Evolutionary conservation across 2,329 filamentous ascomycete genomes (phyloP).

Genomic region (Epichloe amarillans): DNA sequence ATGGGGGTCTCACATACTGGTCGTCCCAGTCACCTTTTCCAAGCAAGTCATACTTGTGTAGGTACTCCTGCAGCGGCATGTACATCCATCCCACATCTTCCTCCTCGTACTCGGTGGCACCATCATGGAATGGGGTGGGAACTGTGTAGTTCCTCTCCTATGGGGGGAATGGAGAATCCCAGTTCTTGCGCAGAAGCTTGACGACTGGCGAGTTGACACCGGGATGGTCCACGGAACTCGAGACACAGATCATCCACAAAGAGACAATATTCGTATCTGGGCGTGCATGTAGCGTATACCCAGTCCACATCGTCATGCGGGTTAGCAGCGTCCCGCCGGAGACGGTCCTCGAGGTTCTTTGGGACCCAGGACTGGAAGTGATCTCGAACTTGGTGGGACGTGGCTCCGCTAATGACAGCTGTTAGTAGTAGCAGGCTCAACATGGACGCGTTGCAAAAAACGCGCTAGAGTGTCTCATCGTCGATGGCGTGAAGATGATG

Average conservation of each 20-base stretch:
- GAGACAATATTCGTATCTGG: conserved; percentile 2
- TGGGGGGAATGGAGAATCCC: not conserved
- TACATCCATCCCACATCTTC: conserved; percentile 1
- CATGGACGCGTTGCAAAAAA: too few species aligned
- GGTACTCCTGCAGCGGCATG: not conserved
- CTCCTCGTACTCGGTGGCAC: not conserved
- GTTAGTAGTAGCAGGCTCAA: not conserved
- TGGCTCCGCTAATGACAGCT: not conserved
- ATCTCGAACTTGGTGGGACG: conserved; percentile 1
- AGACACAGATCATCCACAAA: conserved; percentile 1
- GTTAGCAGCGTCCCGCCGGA: not conserved
- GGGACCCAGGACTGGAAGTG: conserved; percentile 2
- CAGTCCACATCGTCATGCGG: not conserved
- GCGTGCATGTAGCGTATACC: not conserved
- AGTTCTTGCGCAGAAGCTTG: not conserved
- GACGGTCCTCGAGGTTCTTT: not conserved
- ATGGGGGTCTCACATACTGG: not conserved
- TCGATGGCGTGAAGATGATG: too few species aligned
- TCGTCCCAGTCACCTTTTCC: not conserved
- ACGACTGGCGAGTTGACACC: not conserved
- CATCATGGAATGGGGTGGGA: not conserved
- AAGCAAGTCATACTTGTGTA: not conserved
- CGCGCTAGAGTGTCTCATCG: not conserved
- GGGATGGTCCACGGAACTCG: not conserved
- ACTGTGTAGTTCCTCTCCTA: not conserved